These are phyloP conservation scores for Daldinia sp. DNA, from an alignment of 2,329 filamentous ascomycete genomes.

Conservation along the genomic window DNA sequence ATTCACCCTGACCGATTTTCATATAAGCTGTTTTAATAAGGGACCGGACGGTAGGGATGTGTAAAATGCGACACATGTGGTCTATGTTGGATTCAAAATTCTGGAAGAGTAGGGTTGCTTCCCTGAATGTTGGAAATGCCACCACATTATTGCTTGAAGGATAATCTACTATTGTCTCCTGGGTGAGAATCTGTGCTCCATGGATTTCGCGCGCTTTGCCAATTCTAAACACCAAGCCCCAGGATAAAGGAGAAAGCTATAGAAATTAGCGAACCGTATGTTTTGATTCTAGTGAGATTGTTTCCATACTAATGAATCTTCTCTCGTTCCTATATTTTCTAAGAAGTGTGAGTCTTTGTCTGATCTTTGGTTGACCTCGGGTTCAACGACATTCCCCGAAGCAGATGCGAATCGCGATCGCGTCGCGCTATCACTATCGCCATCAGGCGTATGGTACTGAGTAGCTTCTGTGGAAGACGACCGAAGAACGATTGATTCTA, in stretches of 20 bases:
- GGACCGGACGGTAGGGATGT: slow-evolving; percentile 36
- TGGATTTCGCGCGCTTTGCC: neutral
- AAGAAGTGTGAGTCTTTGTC: slow-evolving; percentile 20
- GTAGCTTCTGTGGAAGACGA: neutral
- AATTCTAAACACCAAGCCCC: neutral
- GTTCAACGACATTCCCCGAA: neutral
- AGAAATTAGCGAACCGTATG: neutral
- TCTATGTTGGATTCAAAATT: slow-evolving; percentile 36
- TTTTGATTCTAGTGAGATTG: too few species aligned
- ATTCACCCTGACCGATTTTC: neutral
- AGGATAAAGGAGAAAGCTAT: neutral
- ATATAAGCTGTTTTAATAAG: slow-evolving; percentile 38
- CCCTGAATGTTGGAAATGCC: slow-evolving; percentile 23
- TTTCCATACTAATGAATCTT: slow-evolving; percentile 23
- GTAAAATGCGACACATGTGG: slow-evolving; percentile 39
- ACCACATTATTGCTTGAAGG: neutral
- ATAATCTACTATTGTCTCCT: neutral
- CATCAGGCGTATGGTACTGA: neutral
- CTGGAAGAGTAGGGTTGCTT: slow-evolving; percentile 35
- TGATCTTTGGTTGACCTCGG: neutral
- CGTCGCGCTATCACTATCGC: neutral
- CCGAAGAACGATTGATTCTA: neutral
- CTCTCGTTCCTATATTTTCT: slow-evolving; percentile 30
- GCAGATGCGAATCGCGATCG: neutral
- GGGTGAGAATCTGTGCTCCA: neutral